Conservation (phyloP, 176 grass and related monocot species). For the Oryza brachyantha region DNA sequence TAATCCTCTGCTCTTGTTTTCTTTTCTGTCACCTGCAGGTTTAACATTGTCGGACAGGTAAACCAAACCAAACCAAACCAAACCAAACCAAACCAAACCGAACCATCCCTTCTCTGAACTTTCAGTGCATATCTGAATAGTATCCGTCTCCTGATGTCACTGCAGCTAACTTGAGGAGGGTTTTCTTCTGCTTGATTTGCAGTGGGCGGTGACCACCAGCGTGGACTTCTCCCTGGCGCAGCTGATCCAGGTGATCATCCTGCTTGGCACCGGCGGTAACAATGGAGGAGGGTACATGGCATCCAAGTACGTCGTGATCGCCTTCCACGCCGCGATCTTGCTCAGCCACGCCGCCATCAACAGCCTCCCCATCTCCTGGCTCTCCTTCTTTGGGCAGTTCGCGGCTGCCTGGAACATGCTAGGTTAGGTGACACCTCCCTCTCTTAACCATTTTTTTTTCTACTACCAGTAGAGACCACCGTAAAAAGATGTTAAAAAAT, state of each 20-base stretch:
- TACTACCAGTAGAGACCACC: no score
- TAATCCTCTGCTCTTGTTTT: neutral
- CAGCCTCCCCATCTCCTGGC: constrained; percentile 72
- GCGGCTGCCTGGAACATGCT: constrained; percentile 85
- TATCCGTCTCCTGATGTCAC: neutral
- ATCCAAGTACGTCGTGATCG: constrained; percentile 86
- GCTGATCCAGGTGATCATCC: constrained; percentile 89
- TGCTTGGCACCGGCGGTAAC: constrained; percentile 73
- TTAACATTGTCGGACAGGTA: constrained; percentile 97
- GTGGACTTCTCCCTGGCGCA: constrained; percentile 87
- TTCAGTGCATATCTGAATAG: neutral
- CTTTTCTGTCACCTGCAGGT: constrained; percentile 53
- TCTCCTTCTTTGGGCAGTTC: constrained; percentile 88
- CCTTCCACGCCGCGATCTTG: constrained; percentile 73
- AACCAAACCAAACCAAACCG: no score
- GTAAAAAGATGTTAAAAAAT: no score
- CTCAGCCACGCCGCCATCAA: constrained; percentile 85
- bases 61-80: no score
- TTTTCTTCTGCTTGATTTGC: constrained; percentile 19
- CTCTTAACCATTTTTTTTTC: no score
- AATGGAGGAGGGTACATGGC: constrained; percentile 83
- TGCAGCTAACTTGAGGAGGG: constrained; percentile 10
- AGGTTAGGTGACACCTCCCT: constrained; percentile 50
- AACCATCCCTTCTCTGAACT: neutral
- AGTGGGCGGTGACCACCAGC: constrained; percentile 95